phyloP scores from a whole-genome alignment of 345 rosid genomes.

The Zanthoxylum bungeanum region DNA sequence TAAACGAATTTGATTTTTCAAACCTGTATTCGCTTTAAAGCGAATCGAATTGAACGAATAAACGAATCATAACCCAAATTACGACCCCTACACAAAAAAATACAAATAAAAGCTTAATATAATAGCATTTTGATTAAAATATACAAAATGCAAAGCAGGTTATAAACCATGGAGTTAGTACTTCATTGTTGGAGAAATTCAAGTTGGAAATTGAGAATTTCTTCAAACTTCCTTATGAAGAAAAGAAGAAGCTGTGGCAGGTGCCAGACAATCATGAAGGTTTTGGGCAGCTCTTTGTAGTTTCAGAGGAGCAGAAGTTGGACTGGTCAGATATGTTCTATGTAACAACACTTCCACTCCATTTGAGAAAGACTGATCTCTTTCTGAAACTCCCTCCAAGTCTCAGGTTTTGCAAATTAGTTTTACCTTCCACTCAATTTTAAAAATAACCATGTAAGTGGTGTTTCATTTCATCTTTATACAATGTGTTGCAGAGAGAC shows the following conservation, averaged over 20 bases:
- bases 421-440: not conserved
- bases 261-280: slow-evolving; percentile 47
- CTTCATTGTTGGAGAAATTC: slow-evolving; percentile 34
- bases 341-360: slow-evolving; percentile 33
- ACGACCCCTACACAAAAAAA: no score
- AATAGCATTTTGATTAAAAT: slow-evolving; percentile 15
- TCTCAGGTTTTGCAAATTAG: slow-evolving; percentile 29
- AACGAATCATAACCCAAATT: no score
- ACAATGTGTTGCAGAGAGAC: slow-evolving; percentile 34
- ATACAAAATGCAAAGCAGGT: not conserved
- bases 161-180: slow-evolving; percentile 36
- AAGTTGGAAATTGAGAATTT: slow-evolving; percentile 34
- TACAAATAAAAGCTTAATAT: not conserved
- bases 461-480: not conserved
- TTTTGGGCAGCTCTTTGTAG: slow-evolving; percentile 52
- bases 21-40: no score
- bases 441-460: no score
- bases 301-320: slow-evolving; percentile 52
- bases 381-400: slow-evolving; percentile 39
- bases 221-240: slow-evolving; percentile 40
- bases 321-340: slow-evolving; percentile 60
- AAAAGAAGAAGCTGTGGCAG: slow-evolving; percentile 53
- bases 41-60: no score
- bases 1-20: no score
- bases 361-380: slow-evolving; percentile 28